Percentiles rank a stretch among this genome's conserved stretches.
phyloP scores from a whole-genome alignment of 176 grass and related monocot genomes.

The Saccharum officinarum region DNA sequence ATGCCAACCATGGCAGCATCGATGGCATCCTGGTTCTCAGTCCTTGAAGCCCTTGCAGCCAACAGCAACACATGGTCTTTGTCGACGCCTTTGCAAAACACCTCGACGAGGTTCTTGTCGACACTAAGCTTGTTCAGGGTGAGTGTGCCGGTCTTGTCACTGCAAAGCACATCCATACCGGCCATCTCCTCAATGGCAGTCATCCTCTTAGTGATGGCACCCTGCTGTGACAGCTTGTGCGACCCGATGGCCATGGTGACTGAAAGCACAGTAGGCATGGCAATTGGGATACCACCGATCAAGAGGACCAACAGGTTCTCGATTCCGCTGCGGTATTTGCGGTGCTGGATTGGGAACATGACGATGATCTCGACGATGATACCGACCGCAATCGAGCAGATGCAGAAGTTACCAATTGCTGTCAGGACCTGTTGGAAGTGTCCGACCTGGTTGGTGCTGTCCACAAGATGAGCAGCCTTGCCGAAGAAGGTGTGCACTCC shows the following conservation, averaged over 20 bases:
- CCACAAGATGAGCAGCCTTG: constrained; percentile 97
- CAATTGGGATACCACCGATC: constrained; percentile 97
- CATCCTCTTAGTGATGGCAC: constrained; percentile 99
- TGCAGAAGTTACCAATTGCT: constrained; percentile 97
- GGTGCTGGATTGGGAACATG: constrained; percentile 96
- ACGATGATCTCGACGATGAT: constrained; percentile 95
- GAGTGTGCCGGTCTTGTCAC: constrained; percentile 92
- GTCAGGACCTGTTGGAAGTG: constrained; percentile 98
- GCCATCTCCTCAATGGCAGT: constrained; percentile 98
- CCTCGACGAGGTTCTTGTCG: constrained; percentile 85
- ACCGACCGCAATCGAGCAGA: constrained; percentile 87
- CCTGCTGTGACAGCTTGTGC: constrained; percentile 93
- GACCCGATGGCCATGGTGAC: constrained; percentile 99
- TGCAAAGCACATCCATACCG: constrained; percentile 97
- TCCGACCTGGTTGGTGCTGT: constrained; percentile 96
- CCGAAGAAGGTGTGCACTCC: constrained; percentile 99
- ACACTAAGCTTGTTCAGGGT: constrained; percentile 97
- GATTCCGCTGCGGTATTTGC: constrained; percentile 68
- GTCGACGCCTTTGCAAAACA: constrained; percentile 80
- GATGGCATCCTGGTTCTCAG: constrained; percentile 95
- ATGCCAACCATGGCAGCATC: constrained; percentile 99
- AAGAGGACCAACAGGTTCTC: constrained; percentile 94
- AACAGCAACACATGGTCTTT: constrained; percentile 84
- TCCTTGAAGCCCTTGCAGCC: constrained; percentile 82
- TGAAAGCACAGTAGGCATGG: constrained; percentile 91